A percentile compares a stretch with the other conserved stretches of the same genome.
phyloP scores from a whole-genome alignment of 352 stramenopile genomes.

The Phytophthora litchii region DNA sequence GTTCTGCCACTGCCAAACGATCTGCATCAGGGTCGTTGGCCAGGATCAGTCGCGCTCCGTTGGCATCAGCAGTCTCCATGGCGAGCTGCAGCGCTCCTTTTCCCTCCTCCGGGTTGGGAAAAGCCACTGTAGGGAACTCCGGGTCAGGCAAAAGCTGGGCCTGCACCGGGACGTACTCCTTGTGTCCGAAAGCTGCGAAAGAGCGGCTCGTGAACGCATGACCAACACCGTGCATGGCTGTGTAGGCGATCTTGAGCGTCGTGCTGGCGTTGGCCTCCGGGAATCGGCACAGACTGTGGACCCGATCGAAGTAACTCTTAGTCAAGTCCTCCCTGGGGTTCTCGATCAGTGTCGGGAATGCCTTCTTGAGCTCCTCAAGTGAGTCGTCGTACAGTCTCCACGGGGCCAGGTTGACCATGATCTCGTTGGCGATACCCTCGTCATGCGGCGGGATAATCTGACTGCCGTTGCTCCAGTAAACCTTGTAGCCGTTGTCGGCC shows the following conservation, averaged over 20 bases:
- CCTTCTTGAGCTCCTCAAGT: slow-evolving; percentile 37
- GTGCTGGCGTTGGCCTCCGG: slow-evolving; percentile 62
- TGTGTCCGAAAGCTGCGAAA: slow-evolving; percentile 91
- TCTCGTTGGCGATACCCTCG: slow-evolving; percentile 90
- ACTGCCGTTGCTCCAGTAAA: slow-evolving; percentile 94
- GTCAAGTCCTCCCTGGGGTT: slow-evolving; percentile 77
- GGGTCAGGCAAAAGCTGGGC: slow-evolving; percentile 94
- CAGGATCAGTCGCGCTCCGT: slow-evolving; percentile 89
- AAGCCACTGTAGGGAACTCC: slow-evolving; percentile 96
- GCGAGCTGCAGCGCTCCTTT: slow-evolving; percentile 96
- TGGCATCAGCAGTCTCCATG: slow-evolving; percentile 87
- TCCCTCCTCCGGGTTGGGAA: slow-evolving; percentile 98
- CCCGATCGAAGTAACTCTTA: slow-evolving; percentile 69
- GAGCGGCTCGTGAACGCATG: slow-evolving; percentile 91
- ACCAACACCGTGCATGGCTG: slow-evolving; percentile 98
- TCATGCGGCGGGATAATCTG: slow-evolving; percentile 98
- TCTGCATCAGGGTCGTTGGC: slow-evolving; percentile 99
- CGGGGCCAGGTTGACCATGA: slow-evolving; percentile 90
- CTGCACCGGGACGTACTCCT: slow-evolving; percentile 86
- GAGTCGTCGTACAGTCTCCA: slow-evolving; percentile 77
- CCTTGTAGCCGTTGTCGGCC: slow-evolving; percentile 98
- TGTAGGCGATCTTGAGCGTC: slow-evolving; percentile 92
- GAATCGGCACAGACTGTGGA: slow-evolving; percentile 71
- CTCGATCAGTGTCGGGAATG: slow-evolving; percentile 51
- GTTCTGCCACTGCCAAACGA: slow-evolving; percentile 96